A percentile compares a stretch with the other conserved stretches of the same genome.
Conservation (phyloP, 208 protist species). For the Leishmania mexicana region DNA sequence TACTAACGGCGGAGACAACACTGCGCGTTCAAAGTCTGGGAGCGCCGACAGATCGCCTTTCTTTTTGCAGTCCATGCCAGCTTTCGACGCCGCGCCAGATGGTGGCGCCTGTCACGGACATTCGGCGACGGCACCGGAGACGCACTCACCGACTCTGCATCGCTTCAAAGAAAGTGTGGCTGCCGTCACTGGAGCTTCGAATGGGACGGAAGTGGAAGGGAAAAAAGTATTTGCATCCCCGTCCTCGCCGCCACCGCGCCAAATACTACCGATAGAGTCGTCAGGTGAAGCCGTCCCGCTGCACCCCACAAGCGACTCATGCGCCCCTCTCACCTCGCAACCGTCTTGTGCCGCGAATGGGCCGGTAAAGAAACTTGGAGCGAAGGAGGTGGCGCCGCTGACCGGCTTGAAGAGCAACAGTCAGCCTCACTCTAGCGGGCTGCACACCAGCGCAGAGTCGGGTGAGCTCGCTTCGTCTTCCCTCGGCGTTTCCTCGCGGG, state of each 20-base stretch:
- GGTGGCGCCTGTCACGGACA: slow-evolving; percentile 2
- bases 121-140: neutral
- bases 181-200: neutral
- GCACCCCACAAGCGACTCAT: neutral
- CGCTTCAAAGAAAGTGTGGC: neutral
- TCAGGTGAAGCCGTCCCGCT: neutral
- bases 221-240: neutral
- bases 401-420: neutral
- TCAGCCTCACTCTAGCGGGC: neutral
- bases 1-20: neutral
- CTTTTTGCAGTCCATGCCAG: neutral
- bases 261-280: neutral
- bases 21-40: neutral
- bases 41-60: neutral
- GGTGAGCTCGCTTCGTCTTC: neutral
- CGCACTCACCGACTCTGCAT: neutral
- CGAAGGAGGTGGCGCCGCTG: neutral
- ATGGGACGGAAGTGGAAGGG: neutral
- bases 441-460: neutral
- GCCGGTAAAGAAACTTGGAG: neutral
- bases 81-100: slow-evolving; percentile 10
- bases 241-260: neutral
- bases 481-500: neutral
- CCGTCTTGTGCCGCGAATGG: neutral
- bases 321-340: neutral